Evolutionary conservation across 306 rosid species (phyloP).

Genomic region (Medicago ruthenica): DNA sequence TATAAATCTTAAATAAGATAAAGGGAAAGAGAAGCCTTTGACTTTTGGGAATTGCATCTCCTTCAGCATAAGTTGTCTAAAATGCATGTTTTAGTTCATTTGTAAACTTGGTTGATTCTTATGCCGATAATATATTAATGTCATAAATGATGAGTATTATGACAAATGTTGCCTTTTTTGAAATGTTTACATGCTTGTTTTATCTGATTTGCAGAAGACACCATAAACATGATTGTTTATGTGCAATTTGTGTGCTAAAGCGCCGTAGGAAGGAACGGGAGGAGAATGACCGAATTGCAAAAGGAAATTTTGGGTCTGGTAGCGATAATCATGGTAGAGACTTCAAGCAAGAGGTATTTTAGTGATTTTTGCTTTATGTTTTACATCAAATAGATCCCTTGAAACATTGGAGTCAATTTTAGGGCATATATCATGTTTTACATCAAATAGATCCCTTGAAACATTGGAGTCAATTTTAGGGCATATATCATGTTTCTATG

Average conservation of each 20-base stretch:
- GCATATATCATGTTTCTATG: slow-evolving; percentile 1
- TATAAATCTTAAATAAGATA: slow-evolving; percentile 10
- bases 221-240: slow-evolving; percentile 89
- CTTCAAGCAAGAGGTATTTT: slow-evolving; percentile 69
- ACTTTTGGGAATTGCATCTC: slow-evolving; percentile 32
- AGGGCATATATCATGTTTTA: slow-evolving; percentile 12
- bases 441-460: neutral
- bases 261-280: slow-evolving; percentile 95
- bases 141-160: slow-evolving; percentile 29
- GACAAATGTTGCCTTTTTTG: slow-evolving; percentile 19
- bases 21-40: slow-evolving; percentile 16
- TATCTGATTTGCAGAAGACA: slow-evolving; percentile 75
- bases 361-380: slow-evolving; percentile 24
- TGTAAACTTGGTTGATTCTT: slow-evolving; percentile 32
- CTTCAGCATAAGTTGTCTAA: slow-evolving; percentile 12
- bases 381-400: slow-evolving; percentile 6
- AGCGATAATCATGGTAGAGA: slow-evolving; percentile 63
- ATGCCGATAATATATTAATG: neutral
- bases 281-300: slow-evolving; percentile 73
- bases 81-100: slow-evolving; percentile 28
- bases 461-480: slow-evolving; percentile 32
- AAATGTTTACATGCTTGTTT: slow-evolving; percentile 34
- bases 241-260: slow-evolving; percentile 94
- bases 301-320: slow-evolving; percentile 55
- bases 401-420: slow-evolving; percentile 22